Evolutionary conservation across 192 early-diverging fungal species (phyloP).

Genomic region (Gamsiella multidivaricata): DNA sequence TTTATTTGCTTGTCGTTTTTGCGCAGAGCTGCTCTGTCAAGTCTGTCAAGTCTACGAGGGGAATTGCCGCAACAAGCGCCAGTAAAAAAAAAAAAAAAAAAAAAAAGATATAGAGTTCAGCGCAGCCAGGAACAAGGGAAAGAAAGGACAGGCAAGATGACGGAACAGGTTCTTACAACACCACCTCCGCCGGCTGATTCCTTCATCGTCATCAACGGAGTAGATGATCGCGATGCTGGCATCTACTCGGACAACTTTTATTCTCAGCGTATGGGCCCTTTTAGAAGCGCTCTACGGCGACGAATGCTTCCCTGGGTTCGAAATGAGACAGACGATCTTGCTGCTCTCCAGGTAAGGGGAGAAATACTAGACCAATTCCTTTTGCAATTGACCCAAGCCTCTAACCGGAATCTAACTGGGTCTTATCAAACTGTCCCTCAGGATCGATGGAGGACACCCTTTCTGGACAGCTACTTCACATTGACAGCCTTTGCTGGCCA

Average conservation of each 20-base stretch:
- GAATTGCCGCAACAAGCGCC: too few relatives aligned
- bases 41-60: too few relatives aligned
- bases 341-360: slow-evolving; percentile 58
- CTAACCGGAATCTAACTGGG: not conserved
- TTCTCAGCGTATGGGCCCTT: slow-evolving; percentile 53
- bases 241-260: slow-evolving; percentile 63
- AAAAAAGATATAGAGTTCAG: too few relatives aligned
- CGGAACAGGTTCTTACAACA: not conserved
- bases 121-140: not conserved
- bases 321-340: slow-evolving; percentile 56
- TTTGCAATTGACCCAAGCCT: not conserved
- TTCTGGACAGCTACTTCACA: slow-evolving; percentile 74
- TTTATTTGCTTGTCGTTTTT: too few relatives aligned
- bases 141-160: not conserved
- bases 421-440: too few relatives aligned
- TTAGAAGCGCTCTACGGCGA: slow-evolving; percentile 53
- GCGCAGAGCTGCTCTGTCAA: too few relatives aligned
- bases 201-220: slow-evolving; percentile 48
- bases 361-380: not conserved
- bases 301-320: slow-evolving; percentile 58
- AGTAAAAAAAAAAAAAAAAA: too few relatives aligned
- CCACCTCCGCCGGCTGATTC: not conserved
- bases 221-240: slow-evolving; percentile 61
- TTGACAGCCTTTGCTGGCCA: slow-evolving; percentile 84
- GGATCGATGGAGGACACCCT: slow-evolving; percentile 58